Base-by-base conservation (phyloP, 2,329 filamentous ascomycete species). In the Ceratocystis cacaofunesta region DNA sequence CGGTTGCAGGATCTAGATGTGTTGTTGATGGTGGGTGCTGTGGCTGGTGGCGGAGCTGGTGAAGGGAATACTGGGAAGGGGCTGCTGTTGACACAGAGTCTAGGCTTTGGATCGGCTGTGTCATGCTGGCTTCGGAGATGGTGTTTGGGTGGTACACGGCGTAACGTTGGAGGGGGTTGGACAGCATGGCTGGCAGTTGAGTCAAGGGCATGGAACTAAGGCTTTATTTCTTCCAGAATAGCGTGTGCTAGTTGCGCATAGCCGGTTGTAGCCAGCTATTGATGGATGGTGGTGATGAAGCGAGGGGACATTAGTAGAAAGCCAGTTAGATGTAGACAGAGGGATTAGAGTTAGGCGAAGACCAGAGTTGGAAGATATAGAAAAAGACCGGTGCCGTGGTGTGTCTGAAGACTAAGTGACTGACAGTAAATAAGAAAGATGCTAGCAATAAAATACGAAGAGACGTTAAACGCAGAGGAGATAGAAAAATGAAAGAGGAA, bases 51-150 rank as follows among this genome's bases (percentile, higher is more conserved):
- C 87, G 84, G 62, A 89, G 76, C 71, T 88, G 85, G 69, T 90
- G 87, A 67, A 90, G 78, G 19, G 85, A 82, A 76, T 91, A 91
- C 70, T 89, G 87, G 12, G 88, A 86, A 46, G 82, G 82, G 69
- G 55, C 17, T 10, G 30, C 3, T 8, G 89, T 85, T 5, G 84
- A 80, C 58, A 91, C 81, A 4, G 83, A 80, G 69, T 90, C 86
- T 67, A 92, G 76, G n/a, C 81, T 80, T 19, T 52, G 61, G 2
- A 65, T 75, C 73, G 19, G 73, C 73, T 69, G 83, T 80, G 68
- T 84, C 77, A 68, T 82, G 80, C 68, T 78, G 74, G 68, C 79
- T 79, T 25, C 77, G 75, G 8, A 81, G 73, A 71, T 83, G 82
- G 66, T 82, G 81, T 67, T 82, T 80, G 78, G 77, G 70, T 84